Conservation (phyloP, 768 basidiomycete species). For the Butyriboletus loyo region DNA sequence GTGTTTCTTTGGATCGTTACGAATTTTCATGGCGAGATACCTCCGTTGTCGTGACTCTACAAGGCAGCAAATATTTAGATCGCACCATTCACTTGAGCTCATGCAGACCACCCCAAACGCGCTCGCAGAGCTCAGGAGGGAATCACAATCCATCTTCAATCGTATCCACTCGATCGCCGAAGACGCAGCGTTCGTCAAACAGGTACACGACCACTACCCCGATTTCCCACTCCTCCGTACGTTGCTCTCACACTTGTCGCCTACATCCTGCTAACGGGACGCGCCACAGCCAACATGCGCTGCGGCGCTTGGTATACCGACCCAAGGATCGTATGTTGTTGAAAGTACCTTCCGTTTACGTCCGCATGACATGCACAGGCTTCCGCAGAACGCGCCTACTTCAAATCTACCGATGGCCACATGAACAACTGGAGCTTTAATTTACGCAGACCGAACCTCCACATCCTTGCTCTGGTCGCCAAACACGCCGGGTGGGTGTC, state of each 20-base stretch:
- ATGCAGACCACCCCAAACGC: slow-evolving; percentile 20
- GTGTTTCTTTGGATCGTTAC: not conserved
- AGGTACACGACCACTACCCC: slow-evolving; percentile 47
- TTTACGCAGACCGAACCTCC: slow-evolving; percentile 79
- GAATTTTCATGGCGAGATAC: too few relatives aligned
- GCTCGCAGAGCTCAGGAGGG: slow-evolving; percentile 56
- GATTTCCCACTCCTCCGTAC: slow-evolving; percentile 56
- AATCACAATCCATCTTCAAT: slow-evolving; percentile 78
- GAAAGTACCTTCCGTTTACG: not conserved
- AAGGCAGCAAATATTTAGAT: too few relatives aligned
- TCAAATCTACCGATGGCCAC: slow-evolving; percentile 92
- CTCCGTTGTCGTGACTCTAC: too few relatives aligned
- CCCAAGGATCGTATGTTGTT: slow-evolving; percentile 49
- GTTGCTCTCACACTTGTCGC: slow-evolving; percentile 17
- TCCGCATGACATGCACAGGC: too few relatives aligned
- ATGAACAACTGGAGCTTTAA: slow-evolving; percentile 83
- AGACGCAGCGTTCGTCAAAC: slow-evolving; percentile 68
- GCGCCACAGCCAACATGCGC: slow-evolving; percentile 72
- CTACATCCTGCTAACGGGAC: not conserved
- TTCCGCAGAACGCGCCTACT: slow-evolving; percentile 54
- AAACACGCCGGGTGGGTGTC: slow-evolving; percentile 53
- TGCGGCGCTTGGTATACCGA: slow-evolving; percentile 95
- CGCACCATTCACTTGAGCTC: too few relatives aligned
- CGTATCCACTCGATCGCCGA: slow-evolving; percentile 82
- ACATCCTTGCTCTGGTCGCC: slow-evolving; percentile 59